These are phyloP conservation scores for Lignosus rhinocerotis DNA, from an alignment of 1,284 basidiomycete species.

Conservation along the genomic window DNA sequence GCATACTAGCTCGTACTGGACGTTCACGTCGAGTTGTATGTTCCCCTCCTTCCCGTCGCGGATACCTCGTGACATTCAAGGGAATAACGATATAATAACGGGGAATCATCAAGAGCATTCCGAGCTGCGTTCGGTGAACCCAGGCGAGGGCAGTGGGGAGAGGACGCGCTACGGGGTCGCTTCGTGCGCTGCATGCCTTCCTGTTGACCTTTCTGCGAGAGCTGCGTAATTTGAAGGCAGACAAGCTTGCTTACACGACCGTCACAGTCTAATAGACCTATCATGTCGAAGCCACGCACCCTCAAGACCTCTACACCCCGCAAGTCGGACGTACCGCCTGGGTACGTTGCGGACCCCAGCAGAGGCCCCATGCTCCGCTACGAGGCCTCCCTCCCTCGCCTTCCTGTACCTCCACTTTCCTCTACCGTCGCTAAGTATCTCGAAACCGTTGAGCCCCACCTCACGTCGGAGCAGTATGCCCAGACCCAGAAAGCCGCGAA, in stretches of 20 bases:
- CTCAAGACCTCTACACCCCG: conserved; percentile 36
- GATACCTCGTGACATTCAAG: too few species aligned
- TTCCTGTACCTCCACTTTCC: conserved; percentile 83
- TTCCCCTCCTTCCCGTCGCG: too few species aligned
- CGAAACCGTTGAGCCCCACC: conserved; percentile 76
- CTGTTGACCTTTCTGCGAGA: too few species aligned
- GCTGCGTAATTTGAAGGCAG: too few species aligned
- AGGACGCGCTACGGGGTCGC: too few species aligned
- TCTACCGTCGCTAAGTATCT: conserved; percentile 88
- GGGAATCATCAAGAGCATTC: too few species aligned
- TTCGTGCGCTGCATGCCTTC: too few species aligned
- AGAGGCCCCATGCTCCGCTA: conserved; percentile 76
- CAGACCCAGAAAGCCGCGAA: conserved; percentile 63
- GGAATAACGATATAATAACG: too few species aligned
- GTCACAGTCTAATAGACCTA: conserved; percentile 21
- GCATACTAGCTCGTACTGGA: too few species aligned
- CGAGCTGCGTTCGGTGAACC: too few species aligned
- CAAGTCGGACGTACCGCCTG: conserved; percentile 37
- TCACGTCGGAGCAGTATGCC: conserved; percentile 63
- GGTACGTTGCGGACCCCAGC: conserved; percentile 47
- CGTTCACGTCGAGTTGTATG: too few species aligned
- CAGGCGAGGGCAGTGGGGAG: too few species aligned
- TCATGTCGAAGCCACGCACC: conserved; percentile 37
- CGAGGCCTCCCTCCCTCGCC: conserved; percentile 76
- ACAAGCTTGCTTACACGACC: neutral